These are phyloP conservation scores for Cenchrus americanus DNA, from an alignment of 176 grass and related monocot genomes.

Conservation along the genomic window DNA sequence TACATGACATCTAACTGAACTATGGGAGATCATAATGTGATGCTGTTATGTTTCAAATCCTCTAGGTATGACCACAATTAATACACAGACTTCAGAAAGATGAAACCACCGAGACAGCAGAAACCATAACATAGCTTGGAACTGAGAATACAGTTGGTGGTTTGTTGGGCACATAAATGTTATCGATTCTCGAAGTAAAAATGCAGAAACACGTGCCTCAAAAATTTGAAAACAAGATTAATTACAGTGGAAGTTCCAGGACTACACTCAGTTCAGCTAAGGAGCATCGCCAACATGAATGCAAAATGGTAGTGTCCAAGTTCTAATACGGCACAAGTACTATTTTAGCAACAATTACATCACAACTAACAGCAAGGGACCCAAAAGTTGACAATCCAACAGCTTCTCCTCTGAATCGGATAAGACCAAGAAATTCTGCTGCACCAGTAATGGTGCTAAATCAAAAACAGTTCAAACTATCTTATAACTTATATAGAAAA, in stretches of 20 bases:
- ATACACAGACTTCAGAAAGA: neutral
- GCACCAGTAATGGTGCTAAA: too few species aligned
- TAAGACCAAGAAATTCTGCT: too few species aligned
- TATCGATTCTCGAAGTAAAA: conserved; percentile 16
- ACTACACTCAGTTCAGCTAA: conserved; percentile 1
- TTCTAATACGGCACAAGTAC: neutral
- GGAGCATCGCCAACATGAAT: conserved; percentile 5
- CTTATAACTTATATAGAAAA: too few species aligned
- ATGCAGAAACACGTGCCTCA: conserved; percentile 10
- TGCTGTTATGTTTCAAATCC: conserved; percentile 3
- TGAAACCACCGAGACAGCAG: conserved; percentile 14
- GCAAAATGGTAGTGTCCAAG: neutral
- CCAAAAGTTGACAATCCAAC: too few species aligned
- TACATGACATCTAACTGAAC: neutral
- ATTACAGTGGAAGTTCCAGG: conserved; percentile 6
- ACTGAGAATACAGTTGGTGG: neutral
- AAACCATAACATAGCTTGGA: conserved; percentile 20
- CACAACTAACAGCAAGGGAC: too few species aligned
- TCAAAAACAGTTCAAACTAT: too few species aligned
- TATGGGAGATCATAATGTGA: neutral
- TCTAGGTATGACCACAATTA: conserved; percentile 27
- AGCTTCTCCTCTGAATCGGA: too few species aligned
- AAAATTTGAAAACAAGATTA: conserved; percentile 20
- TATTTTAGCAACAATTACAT: too few species aligned
- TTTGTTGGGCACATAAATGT: neutral